phyloP scores from a whole-genome alignment of 2,329 filamentous ascomycete genomes.

The Cladosporium sp. region DNA sequence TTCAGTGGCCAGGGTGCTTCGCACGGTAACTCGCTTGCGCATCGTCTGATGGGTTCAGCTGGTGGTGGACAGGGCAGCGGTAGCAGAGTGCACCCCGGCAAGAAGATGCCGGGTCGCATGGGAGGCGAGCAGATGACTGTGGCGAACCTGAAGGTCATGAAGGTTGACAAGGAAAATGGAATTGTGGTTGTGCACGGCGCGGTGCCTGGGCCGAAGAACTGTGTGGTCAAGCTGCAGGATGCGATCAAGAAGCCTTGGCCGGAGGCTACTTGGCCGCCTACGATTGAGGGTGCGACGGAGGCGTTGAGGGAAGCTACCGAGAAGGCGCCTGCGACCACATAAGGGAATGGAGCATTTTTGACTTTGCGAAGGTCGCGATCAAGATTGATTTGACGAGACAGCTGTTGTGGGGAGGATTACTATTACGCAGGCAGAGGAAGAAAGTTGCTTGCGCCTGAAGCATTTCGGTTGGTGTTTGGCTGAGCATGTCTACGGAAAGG shows the following conservation, averaged over 20 bases:
- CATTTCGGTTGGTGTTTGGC: neutral
- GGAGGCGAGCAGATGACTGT: conserved; percentile 84
- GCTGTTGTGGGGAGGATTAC: neutral
- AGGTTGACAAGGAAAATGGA: conserved; percentile 83
- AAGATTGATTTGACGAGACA: neutral
- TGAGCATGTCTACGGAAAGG: neutral
- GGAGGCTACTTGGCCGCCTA: conserved; percentile 32
- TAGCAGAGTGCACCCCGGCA: conserved; percentile 88
- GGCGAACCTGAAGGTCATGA: conserved; percentile 86
- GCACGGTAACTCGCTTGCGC: conserved; percentile 93
- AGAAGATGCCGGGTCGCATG: conserved; percentile 98
- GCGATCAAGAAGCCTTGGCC: conserved; percentile 84
- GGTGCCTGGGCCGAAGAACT: conserved; percentile 85
- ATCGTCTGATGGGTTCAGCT: conserved; percentile 86
- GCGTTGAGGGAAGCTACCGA: conserved; percentile 9
- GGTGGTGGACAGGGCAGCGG: conserved; percentile 90
- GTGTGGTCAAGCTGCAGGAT: conserved; percentile 82
- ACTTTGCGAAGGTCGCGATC: neutral
- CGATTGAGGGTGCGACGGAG: conserved; percentile 9
- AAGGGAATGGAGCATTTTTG: neutral
- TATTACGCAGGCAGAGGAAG: neutral
- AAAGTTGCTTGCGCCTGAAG: neutral
- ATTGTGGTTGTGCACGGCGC: conserved; percentile 85
- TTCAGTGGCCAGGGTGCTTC: conserved; percentile 85
- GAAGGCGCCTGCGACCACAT: conserved; percentile 17